Conservation (phyloP, 805 yeast genomes). For the Tetrapisispora nanseiensis region DNA sequence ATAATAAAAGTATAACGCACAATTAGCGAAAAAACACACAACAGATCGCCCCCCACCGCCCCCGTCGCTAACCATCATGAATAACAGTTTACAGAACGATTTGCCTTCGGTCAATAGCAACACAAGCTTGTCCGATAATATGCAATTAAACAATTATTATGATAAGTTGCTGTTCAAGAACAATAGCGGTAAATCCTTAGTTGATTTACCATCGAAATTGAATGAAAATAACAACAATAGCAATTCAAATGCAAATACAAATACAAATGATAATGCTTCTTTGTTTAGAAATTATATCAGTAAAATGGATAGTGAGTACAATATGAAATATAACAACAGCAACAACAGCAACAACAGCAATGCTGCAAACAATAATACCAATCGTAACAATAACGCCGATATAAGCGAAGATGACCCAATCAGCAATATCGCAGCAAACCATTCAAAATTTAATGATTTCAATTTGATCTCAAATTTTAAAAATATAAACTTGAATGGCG, state of each 20-base stretch:
- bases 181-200: constrained; percentile 26
- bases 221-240: not conserved
- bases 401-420: constrained; percentile 1
- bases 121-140: constrained; percentile 28
- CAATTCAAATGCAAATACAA: not conserved
- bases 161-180: constrained; percentile 27
- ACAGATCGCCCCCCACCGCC: not conserved
- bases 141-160: constrained; percentile 26
- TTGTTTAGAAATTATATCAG: constrained; percentile 2
- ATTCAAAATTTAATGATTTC: constrained; percentile 2
- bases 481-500: constrained; percentile 3
- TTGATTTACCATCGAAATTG: constrained; percentile 22
- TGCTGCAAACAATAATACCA: not conserved
- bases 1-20: not conserved
- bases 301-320: not conserved
- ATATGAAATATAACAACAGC: not conserved
- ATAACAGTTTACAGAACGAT: constrained; percentile 7
- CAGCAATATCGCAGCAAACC: not conserved
- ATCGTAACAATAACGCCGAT: not conserved
- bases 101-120: constrained; percentile 28
- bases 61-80: not conserved
- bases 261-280: not conserved
- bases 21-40: not conserved
- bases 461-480: constrained; percentile 25
- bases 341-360: not conserved